A percentile compares a stretch with the other conserved stretches of the same genome.
Conservation (phyloP, 2,329 filamentous ascomycete species). For the Trichoderma sp. region DNA sequence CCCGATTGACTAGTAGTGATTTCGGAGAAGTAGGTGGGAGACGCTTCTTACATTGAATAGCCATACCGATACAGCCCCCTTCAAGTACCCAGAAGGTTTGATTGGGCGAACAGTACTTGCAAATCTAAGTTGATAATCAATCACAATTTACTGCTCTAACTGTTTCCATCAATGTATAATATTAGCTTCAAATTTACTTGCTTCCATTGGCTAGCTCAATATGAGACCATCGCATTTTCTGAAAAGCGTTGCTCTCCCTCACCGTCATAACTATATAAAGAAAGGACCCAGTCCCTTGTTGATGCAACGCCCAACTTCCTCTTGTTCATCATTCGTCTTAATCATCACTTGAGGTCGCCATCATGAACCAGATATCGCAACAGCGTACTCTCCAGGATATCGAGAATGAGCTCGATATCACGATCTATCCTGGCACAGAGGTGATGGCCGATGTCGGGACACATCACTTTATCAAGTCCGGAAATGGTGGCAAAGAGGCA, state of each 20-base stretch:
- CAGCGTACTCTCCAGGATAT: background rate
- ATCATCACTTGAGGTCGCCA: background rate
- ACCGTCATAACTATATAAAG: background rate
- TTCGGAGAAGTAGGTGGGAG: background rate
- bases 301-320: background rate
- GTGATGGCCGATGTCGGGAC: conserved; percentile 8
- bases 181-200: background rate
- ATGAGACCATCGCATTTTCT: background rate
- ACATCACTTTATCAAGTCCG: conserved; percentile 11
- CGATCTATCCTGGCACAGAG: conserved; percentile 5
- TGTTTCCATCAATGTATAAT: background rate
- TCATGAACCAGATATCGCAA: background rate
- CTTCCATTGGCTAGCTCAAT: background rate
- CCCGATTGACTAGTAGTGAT: background rate
- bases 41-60: background rate
- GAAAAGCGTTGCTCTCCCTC: background rate
- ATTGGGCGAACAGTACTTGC: background rate
- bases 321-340: background rate
- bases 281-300: background rate
- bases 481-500: background rate
- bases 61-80: background rate
- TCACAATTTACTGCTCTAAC: background rate
- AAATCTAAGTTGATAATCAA: background rate
- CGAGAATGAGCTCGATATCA: conserved; percentile 15
- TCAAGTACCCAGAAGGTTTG: background rate